Evolutionary conservation across 2,329 filamentous ascomycete species (phyloP).

Genomic region (Knufia petricola): DNA sequence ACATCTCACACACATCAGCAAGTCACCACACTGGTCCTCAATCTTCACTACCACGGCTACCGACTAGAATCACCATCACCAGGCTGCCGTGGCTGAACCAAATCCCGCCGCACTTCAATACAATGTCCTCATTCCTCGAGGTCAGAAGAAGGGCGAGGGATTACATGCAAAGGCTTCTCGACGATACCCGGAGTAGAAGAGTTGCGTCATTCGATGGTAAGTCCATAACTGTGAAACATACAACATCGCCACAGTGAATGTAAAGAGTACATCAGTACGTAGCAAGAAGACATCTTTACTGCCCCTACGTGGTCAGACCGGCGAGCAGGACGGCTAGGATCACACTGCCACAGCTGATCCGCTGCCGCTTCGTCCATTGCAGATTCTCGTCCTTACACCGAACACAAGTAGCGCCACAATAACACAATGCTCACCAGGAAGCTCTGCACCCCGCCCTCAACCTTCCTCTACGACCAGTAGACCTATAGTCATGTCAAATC

Average conservation of each 20-base stretch:
- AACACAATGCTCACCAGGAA: background rate
- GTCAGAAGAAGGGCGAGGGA: slow-evolving; percentile 2
- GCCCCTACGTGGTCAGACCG: too few relatives aligned
- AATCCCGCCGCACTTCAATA: background rate
- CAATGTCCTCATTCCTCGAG: background rate
- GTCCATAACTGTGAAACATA: background rate
- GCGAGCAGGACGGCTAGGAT: too few relatives aligned
- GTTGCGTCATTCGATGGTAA: background rate
- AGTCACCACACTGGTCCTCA: background rate
- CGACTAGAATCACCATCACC: background rate
- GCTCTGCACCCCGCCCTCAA: background rate
- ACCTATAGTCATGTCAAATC: background rate
- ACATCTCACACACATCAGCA: background rate
- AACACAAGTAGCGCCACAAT: background rate
- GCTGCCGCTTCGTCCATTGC: too few relatives aligned
- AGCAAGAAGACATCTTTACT: background rate
- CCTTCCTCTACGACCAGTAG: background rate
- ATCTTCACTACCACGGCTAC: background rate
- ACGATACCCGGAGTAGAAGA: background rate
- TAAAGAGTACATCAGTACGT: background rate
- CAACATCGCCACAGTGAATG: too few relatives aligned
- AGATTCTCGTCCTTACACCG: background rate
- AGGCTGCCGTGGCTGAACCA: background rate
- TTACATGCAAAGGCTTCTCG: background rate
- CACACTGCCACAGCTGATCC: too few relatives aligned